Conservation (phyloP, 768 basidiomycete species). For the Saitozyma podzolica region DNA sequence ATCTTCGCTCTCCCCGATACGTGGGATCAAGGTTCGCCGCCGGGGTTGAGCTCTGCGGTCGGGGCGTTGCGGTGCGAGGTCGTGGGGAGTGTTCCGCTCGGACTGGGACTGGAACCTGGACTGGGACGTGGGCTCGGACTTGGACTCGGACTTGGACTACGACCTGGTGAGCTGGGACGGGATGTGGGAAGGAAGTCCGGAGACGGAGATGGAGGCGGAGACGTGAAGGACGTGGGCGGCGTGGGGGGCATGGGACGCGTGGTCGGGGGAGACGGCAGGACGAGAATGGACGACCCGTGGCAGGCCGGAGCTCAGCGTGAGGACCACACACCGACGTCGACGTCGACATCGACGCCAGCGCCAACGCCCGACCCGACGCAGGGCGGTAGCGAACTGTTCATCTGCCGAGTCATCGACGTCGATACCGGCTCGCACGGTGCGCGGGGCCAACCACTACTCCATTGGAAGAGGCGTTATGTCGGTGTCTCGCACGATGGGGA, state of each 20-base stretch:
- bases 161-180: conserved; percentile 34
- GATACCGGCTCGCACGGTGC: conserved; percentile 52
- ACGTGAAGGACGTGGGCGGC: neutral
- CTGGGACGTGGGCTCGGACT: too few species aligned
- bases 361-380: neutral
- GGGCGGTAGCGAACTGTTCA: conserved; percentile 66
- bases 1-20: conserved; percentile 15
- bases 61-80: conserved; percentile 74
- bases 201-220: neutral
- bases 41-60: conserved; percentile 55
- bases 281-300: neutral
- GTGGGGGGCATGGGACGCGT: neutral
- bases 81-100: conserved; percentile 65
- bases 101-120: conserved; percentile 38
- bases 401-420: conserved; percentile 73
- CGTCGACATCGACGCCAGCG: too few species aligned
- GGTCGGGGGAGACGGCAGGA: neutral
- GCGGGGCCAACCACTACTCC: conserved; percentile 22
- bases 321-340: too few species aligned
- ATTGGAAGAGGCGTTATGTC: conserved; percentile 16
- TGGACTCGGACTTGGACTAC: too few species aligned
- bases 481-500: conserved; percentile 6
- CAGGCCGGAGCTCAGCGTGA: too few species aligned
- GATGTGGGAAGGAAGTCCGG: too few species aligned
- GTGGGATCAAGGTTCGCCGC: conserved; percentile 7